Conservation (phyloP, 2,329 filamentous ascomycete species). For the Diaporthe ilicicola region DNA sequence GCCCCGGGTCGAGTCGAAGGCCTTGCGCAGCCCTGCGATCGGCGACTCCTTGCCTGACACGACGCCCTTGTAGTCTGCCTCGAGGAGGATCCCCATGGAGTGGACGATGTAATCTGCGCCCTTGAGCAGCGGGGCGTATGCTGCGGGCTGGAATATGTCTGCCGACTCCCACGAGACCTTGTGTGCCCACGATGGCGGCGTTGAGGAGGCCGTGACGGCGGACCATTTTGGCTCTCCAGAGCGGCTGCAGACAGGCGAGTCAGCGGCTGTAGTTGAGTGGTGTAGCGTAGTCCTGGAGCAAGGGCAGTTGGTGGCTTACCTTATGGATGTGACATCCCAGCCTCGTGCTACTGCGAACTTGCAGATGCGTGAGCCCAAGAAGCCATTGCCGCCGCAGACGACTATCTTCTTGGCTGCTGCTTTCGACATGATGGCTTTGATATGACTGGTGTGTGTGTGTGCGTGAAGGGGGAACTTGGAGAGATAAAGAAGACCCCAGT, state of each 20-base stretch:
- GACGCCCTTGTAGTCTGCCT: slow-evolving; percentile 97
- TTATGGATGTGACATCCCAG: slow-evolving; percentile 93
- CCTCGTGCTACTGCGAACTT: slow-evolving; percentile 85
- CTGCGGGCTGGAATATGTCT: slow-evolving; percentile 83
- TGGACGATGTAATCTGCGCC: slow-evolving; percentile 89
- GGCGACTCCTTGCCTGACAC: slow-evolving; percentile 84
- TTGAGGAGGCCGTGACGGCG: slow-evolving; percentile 73
- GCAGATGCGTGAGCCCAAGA: slow-evolving; percentile 89
- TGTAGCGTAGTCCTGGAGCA: no score
- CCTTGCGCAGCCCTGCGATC: slow-evolving; percentile 78
- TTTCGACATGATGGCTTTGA: slow-evolving; percentile 53
- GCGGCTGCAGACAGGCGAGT: slow-evolving; percentile 64
- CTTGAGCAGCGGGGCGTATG: slow-evolving; percentile 79
- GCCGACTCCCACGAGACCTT: slow-evolving; percentile 87
- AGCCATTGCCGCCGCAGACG: slow-evolving; percentile 93
- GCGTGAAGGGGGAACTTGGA: no score
- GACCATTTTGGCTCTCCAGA: slow-evolving; percentile 91
- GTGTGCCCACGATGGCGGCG: slow-evolving; percentile 81
- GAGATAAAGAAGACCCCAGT: no score
- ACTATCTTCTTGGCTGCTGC: slow-evolving; percentile 79
- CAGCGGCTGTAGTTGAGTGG: not conserved
- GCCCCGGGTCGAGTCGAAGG: slow-evolving; percentile 74
- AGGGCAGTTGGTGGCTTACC: slow-evolving; percentile 64
- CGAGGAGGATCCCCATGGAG: slow-evolving; percentile 93
- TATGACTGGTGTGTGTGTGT: not conserved